Evolutionary conservation across 2,329 filamentous ascomycete species (phyloP), one percentile per base, ranked within the genome.

Genomic region (Ceratocystis cubensis): DNA sequence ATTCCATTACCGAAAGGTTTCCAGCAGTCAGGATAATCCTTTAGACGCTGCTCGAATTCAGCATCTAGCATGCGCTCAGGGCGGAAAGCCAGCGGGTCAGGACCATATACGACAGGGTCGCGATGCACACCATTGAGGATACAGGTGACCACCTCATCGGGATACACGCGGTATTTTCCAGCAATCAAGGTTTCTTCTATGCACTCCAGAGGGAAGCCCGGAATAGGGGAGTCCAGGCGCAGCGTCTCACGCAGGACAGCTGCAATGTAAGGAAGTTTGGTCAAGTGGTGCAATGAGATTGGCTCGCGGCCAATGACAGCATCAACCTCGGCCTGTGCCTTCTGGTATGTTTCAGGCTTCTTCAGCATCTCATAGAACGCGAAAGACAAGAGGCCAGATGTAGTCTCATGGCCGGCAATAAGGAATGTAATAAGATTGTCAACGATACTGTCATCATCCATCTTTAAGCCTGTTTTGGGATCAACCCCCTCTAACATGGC

Each of bases 1-100:
- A 81, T 78, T 1, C 88, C 88, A 67, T 88, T 88, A 1, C 88
- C 89, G 70, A 91, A 92, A 2, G 88, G 87, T 75, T 88, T 88
- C 85, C 84, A 88, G 41, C 80, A 80, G 65, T 83, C 83, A 15
- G 80, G 79, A 37, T 84, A 86, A 5, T 88, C 78, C 30, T 82
- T 82, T 68, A 84, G 81, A 25, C 85, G 73, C 2, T 78, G 79
- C 17, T 84, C 78, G 71, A 90, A 91, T 28, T 82, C 79, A 15
- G 85, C 86, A 48, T 88, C 85, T 0, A 86, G 75, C 86, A 91
- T 89, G 8, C 88, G 79, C 72, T 91, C 88, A 0, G 88, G 88
- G 65, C 79, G 80, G 75, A 88, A 91, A 22, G 84, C 80, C 0
- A 81, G 73, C 0, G 86, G 85, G 68, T 88, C 85, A 0, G 82